Evolutionary conservation across 768 basidiomycete species (phyloP), one percentile per base, ranked within the genome.

Genomic region (Brasilioporus rufonigricans): DNA sequence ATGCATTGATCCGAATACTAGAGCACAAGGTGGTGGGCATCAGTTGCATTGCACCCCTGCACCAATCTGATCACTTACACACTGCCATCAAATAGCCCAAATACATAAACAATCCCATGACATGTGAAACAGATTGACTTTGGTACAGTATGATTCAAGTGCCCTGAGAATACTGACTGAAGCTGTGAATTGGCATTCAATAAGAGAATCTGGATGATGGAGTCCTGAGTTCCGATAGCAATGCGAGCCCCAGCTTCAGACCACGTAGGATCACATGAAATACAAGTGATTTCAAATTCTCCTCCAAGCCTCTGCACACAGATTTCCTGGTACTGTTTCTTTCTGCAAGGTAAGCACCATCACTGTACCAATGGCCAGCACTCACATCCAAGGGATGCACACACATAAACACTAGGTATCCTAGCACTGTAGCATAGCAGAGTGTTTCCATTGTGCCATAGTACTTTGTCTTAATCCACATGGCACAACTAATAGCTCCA

Each of bases 1-100:
- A 26, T 27, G 6, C 4, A 19, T 19, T 50, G 8, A 50, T 12
- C 14, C 26, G 24, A 10, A 50, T 14, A 21, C 41, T 50, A n/a
- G n/a, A n/a, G n/a, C n/a, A n/a, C n/a, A n/a, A n/a, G n/a, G n/a
- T n/a, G n/a, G n/a, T n/a, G n/a, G n/a, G n/a, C n/a, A n/a, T n/a
- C n/a, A n/a, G n/a, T n/a, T n/a, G n/a, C n/a, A n/a, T n/a, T n/a
- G n/a, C n/a, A n/a, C n/a, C n/a, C n/a, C n/a, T n/a, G n/a, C n/a
- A n/a, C n/a, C n/a, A n/a, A n/a, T n/a, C n/a, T n/a, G 18, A 43
- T 43, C 6, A 50, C 50, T 43, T 9, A 50, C 50, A 50, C 50
- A 29, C 5, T 40, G 3, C 40, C 40, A 35, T 50, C 21, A 32
- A 41, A 50, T 5, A 50, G n/a, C 7, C 50, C 31, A n/a, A 50